Percentiles rank a stretch among this genome's conserved stretches.
Conservation (phyloP, 495 filamentous ascomycete species). For the Podospora pseudocomata region DNA sequence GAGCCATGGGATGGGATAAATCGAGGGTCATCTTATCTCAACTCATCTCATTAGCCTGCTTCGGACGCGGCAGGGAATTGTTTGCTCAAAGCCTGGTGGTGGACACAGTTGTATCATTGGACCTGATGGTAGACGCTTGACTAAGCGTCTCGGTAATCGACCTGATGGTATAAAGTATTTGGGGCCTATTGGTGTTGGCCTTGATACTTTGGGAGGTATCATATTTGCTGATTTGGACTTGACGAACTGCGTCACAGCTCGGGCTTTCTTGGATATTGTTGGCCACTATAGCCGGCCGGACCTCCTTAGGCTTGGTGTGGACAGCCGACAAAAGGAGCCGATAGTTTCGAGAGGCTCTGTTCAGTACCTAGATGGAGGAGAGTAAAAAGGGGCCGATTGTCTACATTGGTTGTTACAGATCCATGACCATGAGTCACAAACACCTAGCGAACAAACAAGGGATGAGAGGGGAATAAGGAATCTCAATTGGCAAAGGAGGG, state of each 20-base stretch:
- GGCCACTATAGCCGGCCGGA: background rate
- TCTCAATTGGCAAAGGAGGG: no score
- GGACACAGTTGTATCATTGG: background rate
- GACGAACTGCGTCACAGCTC: background rate
- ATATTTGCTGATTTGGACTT: background rate
- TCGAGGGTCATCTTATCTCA: no score
- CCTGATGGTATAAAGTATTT: no score
- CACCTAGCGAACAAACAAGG: no score
- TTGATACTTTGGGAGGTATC: background rate
- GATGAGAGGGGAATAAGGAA: no score
- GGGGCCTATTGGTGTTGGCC: background rate
- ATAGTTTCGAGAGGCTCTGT: background rate
- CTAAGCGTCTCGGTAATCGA: no score
- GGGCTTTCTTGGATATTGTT: background rate
- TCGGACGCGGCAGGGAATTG: background rate
- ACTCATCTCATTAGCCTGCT: background rate
- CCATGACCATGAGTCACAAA: no score
- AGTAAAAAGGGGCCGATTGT: no score
- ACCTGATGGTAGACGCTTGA: background rate
- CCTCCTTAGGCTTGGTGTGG: background rate
- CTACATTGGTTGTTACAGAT: no score
- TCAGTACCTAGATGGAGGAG: background rate
- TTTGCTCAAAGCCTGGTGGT: background rate
- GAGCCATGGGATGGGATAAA: no score
- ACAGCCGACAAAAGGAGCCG: background rate